A percentile compares a stretch with the other conserved stretches of the same genome.
Evolutionary conservation across 306 rosid genomes (phyloP).

Genomic region (Castanea sativa): DNA sequence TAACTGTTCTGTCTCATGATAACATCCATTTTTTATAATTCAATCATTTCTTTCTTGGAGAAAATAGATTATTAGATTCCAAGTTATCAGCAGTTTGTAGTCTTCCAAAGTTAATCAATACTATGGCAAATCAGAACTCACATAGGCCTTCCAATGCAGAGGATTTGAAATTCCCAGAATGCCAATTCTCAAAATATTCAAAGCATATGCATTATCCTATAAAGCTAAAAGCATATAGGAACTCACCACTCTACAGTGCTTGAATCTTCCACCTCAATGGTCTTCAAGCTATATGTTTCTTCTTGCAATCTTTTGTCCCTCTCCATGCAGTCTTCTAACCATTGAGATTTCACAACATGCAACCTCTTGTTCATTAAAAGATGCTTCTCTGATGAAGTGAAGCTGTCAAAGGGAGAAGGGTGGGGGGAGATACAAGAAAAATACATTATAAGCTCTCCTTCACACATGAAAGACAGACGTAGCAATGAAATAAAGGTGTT

Average conservation of each 20-base stretch:
- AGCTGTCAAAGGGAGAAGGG: conserved; percentile 39
- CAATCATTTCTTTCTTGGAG: neutral
- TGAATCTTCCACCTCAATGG: conserved; percentile 43
- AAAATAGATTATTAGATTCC: neutral
- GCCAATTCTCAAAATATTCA: neutral
- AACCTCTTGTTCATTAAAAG: conserved; percentile 45
- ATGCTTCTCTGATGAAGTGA: conserved; percentile 47
- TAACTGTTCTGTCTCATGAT: neutral
- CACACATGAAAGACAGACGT: neutral
- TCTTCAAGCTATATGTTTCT: conserved; percentile 67
- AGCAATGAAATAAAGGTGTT: neutral
- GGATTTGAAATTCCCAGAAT: neutral
- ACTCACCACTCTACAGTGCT: conserved; percentile 59
- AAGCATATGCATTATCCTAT: neutral
- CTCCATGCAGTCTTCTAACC: conserved; percentile 78
- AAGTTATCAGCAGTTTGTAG: neutral
- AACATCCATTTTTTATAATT: too few relatives aligned
- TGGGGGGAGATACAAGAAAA: neutral
- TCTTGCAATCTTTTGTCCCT: conserved; percentile 62
- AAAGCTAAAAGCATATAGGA: neutral
- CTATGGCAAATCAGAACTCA: neutral
- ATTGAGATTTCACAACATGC: conserved; percentile 66
- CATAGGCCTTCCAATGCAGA: neutral
- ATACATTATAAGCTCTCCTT: neutral
- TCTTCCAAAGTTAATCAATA: neutral